Evolutionary conservation across 2,329 filamentous ascomycete genomes (phyloP).

Genomic region (Orbilia brochopaga): DNA sequence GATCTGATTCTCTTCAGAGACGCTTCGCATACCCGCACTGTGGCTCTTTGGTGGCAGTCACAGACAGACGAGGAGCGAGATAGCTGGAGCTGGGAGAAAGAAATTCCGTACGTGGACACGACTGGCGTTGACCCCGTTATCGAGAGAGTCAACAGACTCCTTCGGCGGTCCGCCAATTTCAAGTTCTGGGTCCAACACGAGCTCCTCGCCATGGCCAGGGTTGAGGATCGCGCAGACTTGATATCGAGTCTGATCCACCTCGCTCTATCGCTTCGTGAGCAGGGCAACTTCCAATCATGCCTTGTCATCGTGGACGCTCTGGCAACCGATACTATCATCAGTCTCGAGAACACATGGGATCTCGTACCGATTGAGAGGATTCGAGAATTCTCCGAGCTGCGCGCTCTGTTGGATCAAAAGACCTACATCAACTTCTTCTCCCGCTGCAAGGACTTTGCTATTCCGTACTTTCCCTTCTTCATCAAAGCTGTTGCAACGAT

Average conservation of each 20-base stretch:
- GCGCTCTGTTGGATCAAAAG: constrained; percentile 33
- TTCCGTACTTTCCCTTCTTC: constrained; percentile 48
- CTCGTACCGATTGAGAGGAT: constrained; percentile 31
- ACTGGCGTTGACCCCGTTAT: background rate
- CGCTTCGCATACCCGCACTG: constrained; percentile 32
- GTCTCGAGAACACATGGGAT: constrained; percentile 43
- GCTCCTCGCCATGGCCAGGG: constrained; percentile 31
- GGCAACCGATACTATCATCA: constrained; percentile 27
- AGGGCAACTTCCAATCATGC: constrained; percentile 45
- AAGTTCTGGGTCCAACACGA: constrained; percentile 49
- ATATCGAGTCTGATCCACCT: constrained; percentile 42
- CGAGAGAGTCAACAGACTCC: constrained; percentile 32
- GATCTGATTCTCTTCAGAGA: constrained; percentile 45
- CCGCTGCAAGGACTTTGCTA: constrained; percentile 41
- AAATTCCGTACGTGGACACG: constrained; percentile 30
- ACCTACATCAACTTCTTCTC: constrained; percentile 23
- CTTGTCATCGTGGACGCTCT: constrained; percentile 38
- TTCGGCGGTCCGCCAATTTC: constrained; percentile 38
- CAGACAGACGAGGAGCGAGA: constrained; percentile 37
- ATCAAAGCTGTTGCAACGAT: constrained; percentile 30
- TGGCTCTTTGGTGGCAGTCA: constrained; percentile 34
- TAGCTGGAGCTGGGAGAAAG: constrained; percentile 34
- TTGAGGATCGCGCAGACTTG: constrained; percentile 36
- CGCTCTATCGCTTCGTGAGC: constrained; percentile 28
- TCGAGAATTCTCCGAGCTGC: constrained; percentile 39